These are phyloP conservation scores for Cytospora piceae DNA, from an alignment of 2,329 filamentous ascomycete genomes.

Conservation along the genomic window DNA sequence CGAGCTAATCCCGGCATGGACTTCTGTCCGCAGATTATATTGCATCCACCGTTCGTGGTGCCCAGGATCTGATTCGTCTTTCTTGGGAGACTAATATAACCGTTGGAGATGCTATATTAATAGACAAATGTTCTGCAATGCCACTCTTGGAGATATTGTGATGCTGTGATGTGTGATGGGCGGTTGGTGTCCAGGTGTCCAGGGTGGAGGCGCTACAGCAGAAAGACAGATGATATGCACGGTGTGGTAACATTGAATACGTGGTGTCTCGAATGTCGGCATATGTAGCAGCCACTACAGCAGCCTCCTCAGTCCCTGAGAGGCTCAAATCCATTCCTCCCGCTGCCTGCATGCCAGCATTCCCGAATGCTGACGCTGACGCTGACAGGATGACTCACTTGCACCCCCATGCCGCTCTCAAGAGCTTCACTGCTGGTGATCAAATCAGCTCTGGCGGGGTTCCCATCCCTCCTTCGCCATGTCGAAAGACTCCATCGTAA, in stretches of 20 bases:
- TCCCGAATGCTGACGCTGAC: neutral
- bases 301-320: neutral
- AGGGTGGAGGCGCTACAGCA: neutral
- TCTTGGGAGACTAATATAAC: neutral
- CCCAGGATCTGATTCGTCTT: neutral
- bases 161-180: too few species aligned
- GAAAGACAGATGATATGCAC: neutral
- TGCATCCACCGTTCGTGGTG: neutral
- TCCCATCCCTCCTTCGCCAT: conserved; percentile 40
- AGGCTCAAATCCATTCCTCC: neutral
- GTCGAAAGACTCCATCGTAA: conserved; percentile 37
- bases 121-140: too few species aligned
- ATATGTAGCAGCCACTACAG: neutral
- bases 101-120: neutral
- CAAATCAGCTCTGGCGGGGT: conserved; percentile 30
- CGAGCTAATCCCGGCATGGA: neutral
- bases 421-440: conserved; percentile 20
- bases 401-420: neutral
- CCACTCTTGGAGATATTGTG: too few species aligned
- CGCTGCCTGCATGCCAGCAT: neutral
- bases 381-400: neutral
- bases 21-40: neutral
- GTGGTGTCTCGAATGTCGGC: neutral
- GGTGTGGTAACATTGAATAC: neutral
- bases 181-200: too few species aligned